phyloP scores from a whole-genome alignment of 345 rosid species.

The Schrenkiella parvula region DNA sequence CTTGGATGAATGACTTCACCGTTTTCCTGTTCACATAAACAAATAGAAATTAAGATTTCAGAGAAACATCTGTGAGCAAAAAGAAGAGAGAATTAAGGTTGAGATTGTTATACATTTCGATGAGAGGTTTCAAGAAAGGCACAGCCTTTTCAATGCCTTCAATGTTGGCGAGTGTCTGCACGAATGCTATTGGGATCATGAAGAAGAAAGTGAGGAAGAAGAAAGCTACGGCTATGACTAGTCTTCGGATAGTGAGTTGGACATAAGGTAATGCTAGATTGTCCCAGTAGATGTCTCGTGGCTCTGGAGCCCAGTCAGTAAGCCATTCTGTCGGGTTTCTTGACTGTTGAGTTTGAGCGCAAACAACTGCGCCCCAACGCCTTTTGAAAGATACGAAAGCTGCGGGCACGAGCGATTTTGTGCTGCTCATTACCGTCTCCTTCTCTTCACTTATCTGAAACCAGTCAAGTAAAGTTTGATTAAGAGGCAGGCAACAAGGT shows the following conservation, averaged over 20 bases:
- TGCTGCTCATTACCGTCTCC: constrained; percentile 38
- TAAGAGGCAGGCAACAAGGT: no score
- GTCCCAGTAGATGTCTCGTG: constrained; percentile 44
- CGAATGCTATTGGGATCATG: constrained; percentile 91
- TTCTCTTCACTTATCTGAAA: neutral
- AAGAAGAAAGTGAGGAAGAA: constrained; percentile 95
- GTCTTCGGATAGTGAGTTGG: constrained; percentile 69
- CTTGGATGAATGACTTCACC: constrained; percentile 82
- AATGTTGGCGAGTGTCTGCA: constrained; percentile 89
- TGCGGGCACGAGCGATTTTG: constrained; percentile 62
- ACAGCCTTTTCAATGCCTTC: constrained; percentile 84
- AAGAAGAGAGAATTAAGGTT: neutral
- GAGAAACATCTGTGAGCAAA: neutral
- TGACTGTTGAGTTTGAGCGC: constrained; percentile 91
- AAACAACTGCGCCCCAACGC: constrained; percentile 89
- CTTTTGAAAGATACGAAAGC: constrained; percentile 86
- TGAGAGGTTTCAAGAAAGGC: constrained; percentile 72
- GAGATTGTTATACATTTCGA: constrained; percentile 50
- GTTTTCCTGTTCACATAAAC: constrained; percentile 48
- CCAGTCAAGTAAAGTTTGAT: neutral
- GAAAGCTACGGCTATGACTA: constrained; percentile 56
- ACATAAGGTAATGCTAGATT: constrained; percentile 89
- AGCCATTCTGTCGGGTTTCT: constrained; percentile 82
- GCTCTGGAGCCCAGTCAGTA: constrained; percentile 96
- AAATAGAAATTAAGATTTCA: neutral